These are phyloP conservation scores for Glycine latifolia DNA, from an alignment of 306 rosid species.

Conservation along the genomic window DNA sequence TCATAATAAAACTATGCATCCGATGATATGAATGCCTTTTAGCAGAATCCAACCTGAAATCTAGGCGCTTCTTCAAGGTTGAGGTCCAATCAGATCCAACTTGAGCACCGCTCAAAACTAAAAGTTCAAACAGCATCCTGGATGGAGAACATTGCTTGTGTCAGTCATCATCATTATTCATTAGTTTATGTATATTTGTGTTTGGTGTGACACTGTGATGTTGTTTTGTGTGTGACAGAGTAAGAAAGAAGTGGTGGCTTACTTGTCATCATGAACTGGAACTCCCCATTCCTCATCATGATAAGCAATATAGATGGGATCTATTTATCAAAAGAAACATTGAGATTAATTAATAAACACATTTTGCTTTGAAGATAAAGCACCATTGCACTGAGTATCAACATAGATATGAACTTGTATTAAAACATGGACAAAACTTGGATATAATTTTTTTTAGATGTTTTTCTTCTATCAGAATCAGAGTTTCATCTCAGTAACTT, in stretches of 20 bases:
- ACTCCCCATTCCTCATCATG: conserved; percentile 99
- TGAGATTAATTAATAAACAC: conserved; percentile 23
- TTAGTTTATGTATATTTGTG: neutral
- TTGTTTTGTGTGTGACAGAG: neutral
- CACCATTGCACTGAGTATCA: neutral
- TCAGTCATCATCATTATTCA: conserved; percentile 32
- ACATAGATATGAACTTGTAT: neutral
- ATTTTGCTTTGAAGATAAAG: neutral
- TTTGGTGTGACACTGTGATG: neutral
- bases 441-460: too few relatives aligned
- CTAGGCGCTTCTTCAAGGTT: conserved; percentile 87
- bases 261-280: conserved; percentile 98
- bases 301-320: conserved; percentile 94
- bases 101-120: conserved; percentile 89
- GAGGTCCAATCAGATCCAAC: conserved; percentile 99
- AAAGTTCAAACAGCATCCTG: conserved; percentile 91
- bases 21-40: neutral
- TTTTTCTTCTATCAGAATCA: neutral
- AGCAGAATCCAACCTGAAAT: conserved; percentile 65
- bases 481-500: neutral
- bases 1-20: neutral
- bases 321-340: conserved; percentile 53
- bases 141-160: conserved; percentile 26
- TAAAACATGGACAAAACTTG: neutral
- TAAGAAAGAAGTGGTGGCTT: conserved; percentile 51